Conservation (phyloP, 331 rosid species). For the Ulmus americana region DNA sequence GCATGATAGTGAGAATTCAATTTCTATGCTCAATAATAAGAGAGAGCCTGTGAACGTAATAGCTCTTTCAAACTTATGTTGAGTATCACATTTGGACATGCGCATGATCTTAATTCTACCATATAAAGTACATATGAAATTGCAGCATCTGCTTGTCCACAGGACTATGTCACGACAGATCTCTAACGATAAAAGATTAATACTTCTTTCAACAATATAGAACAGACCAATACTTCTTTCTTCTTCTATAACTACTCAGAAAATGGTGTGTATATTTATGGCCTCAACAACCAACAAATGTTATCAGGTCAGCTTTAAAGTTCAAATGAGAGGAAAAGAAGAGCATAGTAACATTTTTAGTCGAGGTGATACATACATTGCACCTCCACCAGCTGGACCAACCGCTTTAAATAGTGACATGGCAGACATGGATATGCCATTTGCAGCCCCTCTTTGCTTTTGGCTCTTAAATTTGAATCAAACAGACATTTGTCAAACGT, state of each 20-base stretch:
- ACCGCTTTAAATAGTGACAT: constrained; percentile 60
- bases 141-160: background rate
- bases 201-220: too few relatives aligned
- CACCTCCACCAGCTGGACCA: constrained; percentile 71
- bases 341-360: background rate
- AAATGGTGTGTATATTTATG: background rate
- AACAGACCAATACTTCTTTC: background rate
- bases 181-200: background rate
- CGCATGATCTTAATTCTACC: too few relatives aligned
- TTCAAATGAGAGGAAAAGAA: background rate
- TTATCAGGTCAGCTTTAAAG: background rate
- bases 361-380: constrained; percentile 33
- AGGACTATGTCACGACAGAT: background rate
- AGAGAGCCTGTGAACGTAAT: too few relatives aligned
- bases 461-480: constrained; percentile 36
- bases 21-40: background rate
- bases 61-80: background rate
- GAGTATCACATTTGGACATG: too few relatives aligned
- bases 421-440: constrained; percentile 66
- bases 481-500: background rate
- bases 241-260: background rate
- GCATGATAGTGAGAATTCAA: background rate
- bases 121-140: background rate
- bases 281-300: background rate
- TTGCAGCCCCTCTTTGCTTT: constrained; percentile 72